Evolutionary conservation across 495 filamentous ascomycete genomes (phyloP).

Genomic region (Beverwykella pulmonaria): DNA sequence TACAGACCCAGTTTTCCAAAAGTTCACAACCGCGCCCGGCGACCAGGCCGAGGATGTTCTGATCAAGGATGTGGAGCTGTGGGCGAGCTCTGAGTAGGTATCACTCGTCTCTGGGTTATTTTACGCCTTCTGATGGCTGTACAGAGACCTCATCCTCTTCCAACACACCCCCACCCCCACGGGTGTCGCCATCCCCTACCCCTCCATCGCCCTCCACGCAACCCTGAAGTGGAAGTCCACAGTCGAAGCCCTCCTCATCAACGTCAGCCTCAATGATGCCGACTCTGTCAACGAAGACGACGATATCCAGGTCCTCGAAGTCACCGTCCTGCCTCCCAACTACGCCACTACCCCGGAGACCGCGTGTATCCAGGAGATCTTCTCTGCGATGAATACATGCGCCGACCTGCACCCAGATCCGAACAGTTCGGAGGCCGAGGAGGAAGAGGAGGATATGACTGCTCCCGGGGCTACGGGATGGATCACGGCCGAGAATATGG

Average conservation of each 20-base stretch:
- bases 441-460: constrained; percentile 57
- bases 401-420: constrained; percentile 89
- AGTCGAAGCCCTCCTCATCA: constrained; percentile 73
- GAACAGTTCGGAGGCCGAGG: constrained; percentile 44
- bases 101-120: neutral
- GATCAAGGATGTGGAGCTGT: constrained; percentile 65
- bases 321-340: constrained; percentile 68
- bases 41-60: constrained; percentile 46
- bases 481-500: constrained; percentile 96
- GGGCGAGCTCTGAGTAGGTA: constrained; percentile 76
- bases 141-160: constrained; percentile 72
- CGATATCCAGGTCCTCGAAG: constrained; percentile 66
- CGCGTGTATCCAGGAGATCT: constrained; percentile 60
- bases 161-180: constrained; percentile 46
- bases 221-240: constrained; percentile 63
- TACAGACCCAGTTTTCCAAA: constrained; percentile 23
- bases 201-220: constrained; percentile 84
- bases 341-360: constrained; percentile 37
- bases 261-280: constrained; percentile 65
- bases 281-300: constrained; percentile 56
- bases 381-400: constrained; percentile 79
- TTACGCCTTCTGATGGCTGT: constrained; percentile 4
- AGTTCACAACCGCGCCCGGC: constrained; percentile 21
- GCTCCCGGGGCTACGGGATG: constrained; percentile 86
- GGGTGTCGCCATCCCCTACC: constrained; percentile 84